Evolutionary conservation across 2,329 filamentous ascomycete species (phyloP).

Genomic region (Lachnellula willkommii): DNA sequence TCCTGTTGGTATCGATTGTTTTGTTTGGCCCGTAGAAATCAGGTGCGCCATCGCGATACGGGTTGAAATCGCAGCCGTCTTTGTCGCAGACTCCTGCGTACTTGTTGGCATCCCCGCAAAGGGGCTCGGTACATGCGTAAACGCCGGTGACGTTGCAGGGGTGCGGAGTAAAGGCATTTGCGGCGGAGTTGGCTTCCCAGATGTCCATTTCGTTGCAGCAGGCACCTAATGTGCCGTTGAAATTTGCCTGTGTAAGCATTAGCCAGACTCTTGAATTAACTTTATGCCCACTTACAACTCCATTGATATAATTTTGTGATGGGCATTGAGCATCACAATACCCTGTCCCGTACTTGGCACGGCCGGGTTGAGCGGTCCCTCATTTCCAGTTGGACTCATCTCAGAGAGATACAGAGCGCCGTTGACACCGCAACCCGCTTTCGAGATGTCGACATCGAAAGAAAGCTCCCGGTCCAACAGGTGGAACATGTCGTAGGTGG

Average conservation of each 20-base stretch:
- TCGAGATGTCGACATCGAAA: slow-evolving; percentile 65
- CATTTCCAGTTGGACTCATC: slow-evolving; percentile 58
- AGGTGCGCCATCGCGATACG: slow-evolving; percentile 50
- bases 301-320: slow-evolving; percentile 41
- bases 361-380: slow-evolving; percentile 45
- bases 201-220: slow-evolving; percentile 65
- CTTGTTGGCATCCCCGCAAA: slow-evolving; percentile 31
- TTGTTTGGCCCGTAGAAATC: slow-evolving; percentile 49
- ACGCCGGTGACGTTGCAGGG: slow-evolving; percentile 43
- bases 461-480: slow-evolving; percentile 63
- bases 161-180: slow-evolving; percentile 54
- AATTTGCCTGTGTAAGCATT: slow-evolving; percentile 40
- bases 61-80: slow-evolving; percentile 56
- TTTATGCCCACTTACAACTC: slow-evolving; percentile 33
- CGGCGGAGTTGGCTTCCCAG: slow-evolving; percentile 56
- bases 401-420: slow-evolving; percentile 62
- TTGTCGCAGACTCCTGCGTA: slow-evolving; percentile 48
- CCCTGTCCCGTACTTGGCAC: slow-evolving; percentile 55
- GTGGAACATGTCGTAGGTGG: slow-evolving; percentile 59
- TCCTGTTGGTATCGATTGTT: slow-evolving; percentile 46
- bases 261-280: slow-evolving; percentile 1
- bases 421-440: slow-evolving; percentile 63
- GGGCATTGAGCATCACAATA: slow-evolving; percentile 19
- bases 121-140: slow-evolving; percentile 36
- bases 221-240: slow-evolving; percentile 43